phyloP scores from a whole-genome alignment of 2,329 filamentous ascomycete species.

The Fusarium siculi region DNA sequence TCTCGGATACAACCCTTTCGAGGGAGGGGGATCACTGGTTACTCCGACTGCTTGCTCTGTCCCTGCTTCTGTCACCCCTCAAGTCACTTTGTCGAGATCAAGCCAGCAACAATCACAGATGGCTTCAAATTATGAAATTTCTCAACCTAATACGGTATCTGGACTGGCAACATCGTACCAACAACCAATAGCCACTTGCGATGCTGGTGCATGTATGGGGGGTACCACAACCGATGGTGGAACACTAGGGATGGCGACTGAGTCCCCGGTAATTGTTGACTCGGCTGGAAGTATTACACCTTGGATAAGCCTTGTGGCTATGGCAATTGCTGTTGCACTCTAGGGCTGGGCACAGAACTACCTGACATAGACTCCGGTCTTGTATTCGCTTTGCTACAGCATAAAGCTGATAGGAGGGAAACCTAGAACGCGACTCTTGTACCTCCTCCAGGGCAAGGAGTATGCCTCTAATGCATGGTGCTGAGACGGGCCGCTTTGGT shows the following conservation, averaged over 20 bases:
- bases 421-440: background rate
- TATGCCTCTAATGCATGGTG: background rate
- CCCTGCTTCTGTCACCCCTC: background rate
- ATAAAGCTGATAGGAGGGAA: background rate
- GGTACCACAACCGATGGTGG: background rate
- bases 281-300: background rate
- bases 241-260: background rate
- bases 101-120: background rate
- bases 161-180: background rate
- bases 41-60: conserved; percentile 10
- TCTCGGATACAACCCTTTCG: conserved; percentile 14
- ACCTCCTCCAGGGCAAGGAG: accelerated
- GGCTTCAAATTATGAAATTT: background rate
- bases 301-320: background rate
- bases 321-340: background rate
- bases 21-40: background rate
- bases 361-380: background rate
- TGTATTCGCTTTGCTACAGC: background rate
- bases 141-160: background rate
- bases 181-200: background rate
- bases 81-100: background rate
- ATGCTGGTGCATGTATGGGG: background rate
- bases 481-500: background rate
- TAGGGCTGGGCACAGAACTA: background rate
- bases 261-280: background rate